These are phyloP conservation scores for Pleurotus eryngii DNA, from an alignment of 768 basidiomycete species.

Conservation along the genomic window DNA sequence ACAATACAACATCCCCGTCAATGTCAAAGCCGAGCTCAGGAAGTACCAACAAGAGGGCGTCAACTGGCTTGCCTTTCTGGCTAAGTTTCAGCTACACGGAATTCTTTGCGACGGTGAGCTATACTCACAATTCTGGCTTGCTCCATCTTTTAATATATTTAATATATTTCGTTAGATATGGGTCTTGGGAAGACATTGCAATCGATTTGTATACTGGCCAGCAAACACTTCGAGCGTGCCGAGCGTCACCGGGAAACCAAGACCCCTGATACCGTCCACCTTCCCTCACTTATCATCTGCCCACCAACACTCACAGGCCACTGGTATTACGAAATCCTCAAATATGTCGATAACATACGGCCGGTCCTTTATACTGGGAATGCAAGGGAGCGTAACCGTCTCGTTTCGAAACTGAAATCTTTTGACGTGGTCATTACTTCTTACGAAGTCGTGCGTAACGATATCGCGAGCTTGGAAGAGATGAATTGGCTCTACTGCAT, in stretches of 20 bases:
- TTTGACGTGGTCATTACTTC: slow-evolving; percentile 96
- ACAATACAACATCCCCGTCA: slow-evolving; percentile 80
- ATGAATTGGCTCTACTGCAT: slow-evolving; percentile 94
- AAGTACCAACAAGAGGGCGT: slow-evolving; percentile 99
- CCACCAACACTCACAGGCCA: slow-evolving; percentile 98
- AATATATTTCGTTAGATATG: slow-evolving; percentile 82
- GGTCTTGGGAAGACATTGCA: slow-evolving; percentile 97
- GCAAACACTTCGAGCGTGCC: slow-evolving; percentile 88
- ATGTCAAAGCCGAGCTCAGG: slow-evolving; percentile 90
- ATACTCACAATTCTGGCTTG: neutral
- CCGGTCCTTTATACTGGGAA: slow-evolving; percentile 90
- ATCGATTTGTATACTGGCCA: slow-evolving; percentile 93
- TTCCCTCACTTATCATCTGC: slow-evolving; percentile 93
- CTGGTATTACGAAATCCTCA: slow-evolving; percentile 97
- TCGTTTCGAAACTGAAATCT: slow-evolving; percentile 60
- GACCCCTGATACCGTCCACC: slow-evolving; percentile 74
- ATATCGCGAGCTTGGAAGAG: slow-evolving; percentile 70
- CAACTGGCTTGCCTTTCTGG: slow-evolving; percentile 97
- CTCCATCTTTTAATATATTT: neutral
- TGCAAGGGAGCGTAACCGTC: slow-evolving; percentile 70
- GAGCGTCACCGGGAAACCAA: slow-evolving; percentile 61
- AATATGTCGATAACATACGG: slow-evolving; percentile 81
- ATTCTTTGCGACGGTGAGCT: slow-evolving; percentile 92
- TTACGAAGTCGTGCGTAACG: slow-evolving; percentile 96
- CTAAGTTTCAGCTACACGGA: slow-evolving; percentile 96